phyloP scores from a whole-genome alignment of 2,329 filamentous ascomycete genomes.

The Dendrostoma leiphaemia region DNA sequence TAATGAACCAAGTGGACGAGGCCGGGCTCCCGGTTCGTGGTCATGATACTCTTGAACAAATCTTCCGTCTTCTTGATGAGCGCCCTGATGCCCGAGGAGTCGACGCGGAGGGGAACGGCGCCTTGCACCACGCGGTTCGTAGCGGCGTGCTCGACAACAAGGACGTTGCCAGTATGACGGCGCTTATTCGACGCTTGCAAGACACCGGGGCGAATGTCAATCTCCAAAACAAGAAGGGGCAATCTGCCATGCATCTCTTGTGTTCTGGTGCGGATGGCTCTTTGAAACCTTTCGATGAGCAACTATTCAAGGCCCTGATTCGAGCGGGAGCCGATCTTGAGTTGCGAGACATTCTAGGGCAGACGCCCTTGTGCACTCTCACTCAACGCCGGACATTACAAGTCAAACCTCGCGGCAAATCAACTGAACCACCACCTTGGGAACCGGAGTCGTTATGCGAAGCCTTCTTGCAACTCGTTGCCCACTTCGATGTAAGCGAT shows the following conservation, averaged over 20 bases:
- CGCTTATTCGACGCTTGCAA: neutral
- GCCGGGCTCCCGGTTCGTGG: too few relatives aligned
- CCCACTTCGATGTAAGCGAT: neutral
- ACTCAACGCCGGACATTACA: neutral
- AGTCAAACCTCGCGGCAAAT: too few relatives aligned
- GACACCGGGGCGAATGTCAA: slow-evolving; percentile 1
- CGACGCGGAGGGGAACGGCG: slow-evolving; percentile 1
- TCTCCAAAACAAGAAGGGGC: neutral
- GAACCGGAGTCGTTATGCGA: neutral
- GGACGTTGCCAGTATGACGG: neutral
- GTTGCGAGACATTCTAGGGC: neutral
- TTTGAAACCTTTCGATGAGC: neutral
- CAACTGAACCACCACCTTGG: neutral
- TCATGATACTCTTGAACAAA: neutral
- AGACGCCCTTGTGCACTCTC: neutral
- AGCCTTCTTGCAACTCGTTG: neutral
- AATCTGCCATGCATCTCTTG: neutral
- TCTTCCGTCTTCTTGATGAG: neutral
- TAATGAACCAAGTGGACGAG: too few relatives aligned
- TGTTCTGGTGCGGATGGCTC: neutral
- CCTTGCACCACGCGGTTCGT: neutral
- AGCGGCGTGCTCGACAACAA: neutral
- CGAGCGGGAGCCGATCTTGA: slow-evolving; percentile 5
- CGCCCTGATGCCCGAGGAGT: neutral
- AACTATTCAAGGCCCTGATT: neutral